These are phyloP conservation scores for Colletotrichum nymphaeae DNA, from an alignment of 2,329 filamentous ascomycete genomes.

Conservation along the genomic window DNA sequence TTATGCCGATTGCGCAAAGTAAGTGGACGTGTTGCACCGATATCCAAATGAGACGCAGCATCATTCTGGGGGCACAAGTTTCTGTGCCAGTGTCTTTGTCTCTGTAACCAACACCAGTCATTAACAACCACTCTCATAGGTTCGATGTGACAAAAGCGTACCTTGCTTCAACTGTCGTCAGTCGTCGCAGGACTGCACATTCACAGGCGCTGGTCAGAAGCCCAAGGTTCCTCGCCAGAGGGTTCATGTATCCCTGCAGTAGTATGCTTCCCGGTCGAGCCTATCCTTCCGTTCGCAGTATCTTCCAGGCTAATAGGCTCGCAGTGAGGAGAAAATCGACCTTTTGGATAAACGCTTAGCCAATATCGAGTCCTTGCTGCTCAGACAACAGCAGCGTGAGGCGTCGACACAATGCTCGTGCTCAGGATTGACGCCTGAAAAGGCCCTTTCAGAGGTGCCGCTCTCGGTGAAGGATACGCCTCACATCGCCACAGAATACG, in stretches of 20 bases:
- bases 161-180: conserved; percentile 14
- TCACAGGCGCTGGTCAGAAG: conserved; percentile 16
- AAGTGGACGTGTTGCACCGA: not conserved
- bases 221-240: conserved; percentile 16
- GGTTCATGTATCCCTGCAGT: conserved; percentile 6
- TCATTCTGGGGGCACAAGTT: not conserved
- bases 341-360: conserved; percentile 2
- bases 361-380: conserved; percentile 3
- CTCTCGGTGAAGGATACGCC: not conserved
- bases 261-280: not conserved
- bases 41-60: no score
- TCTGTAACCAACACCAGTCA: not conserved
- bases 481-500: not conserved
- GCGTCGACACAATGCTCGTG: not conserved
- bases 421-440: not conserved
- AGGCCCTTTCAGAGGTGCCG: no score
- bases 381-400: not conserved
- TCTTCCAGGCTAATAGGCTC: not conserved
- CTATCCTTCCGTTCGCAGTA: not conserved
- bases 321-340: conserved; percentile 17
- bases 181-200: conserved; percentile 1
- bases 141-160: conserved; percentile 11
- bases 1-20: conserved; percentile 12
- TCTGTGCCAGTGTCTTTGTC: not conserved
- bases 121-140: not conserved